These are phyloP conservation scores for Aechmea fasciata DNA, from an alignment of 176 grass and related monocot species.

Conservation along the genomic window DNA sequence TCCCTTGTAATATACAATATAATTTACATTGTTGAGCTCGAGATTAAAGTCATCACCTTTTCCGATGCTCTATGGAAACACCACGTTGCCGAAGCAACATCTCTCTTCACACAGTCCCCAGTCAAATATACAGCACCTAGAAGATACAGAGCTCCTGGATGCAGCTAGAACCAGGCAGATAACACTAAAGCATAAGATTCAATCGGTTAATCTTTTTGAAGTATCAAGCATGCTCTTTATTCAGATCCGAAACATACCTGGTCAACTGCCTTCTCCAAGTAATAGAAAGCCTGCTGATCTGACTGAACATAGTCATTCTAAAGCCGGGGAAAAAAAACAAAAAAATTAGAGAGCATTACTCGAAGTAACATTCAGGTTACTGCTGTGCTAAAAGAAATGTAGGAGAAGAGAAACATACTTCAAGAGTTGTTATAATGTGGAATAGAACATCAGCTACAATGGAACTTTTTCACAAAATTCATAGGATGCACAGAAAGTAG, in stretches of 20 bases:
- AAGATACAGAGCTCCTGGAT: constrained; percentile 89
- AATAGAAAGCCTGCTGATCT: constrained; percentile 91
- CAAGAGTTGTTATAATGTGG: no score
- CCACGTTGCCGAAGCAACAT: constrained; percentile 85
- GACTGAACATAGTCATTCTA: constrained; percentile 79
- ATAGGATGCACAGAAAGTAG: not conserved
- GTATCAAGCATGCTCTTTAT: not conserved
- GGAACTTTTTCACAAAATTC: no score
- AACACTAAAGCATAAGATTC: constrained; percentile 9
- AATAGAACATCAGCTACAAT: no score
- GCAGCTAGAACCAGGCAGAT: constrained; percentile 40
- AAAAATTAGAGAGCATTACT: constrained; percentile 4
- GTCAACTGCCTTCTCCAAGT: constrained; percentile 89
- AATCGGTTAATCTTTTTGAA: not conserved
- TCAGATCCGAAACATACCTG: constrained; percentile 38
- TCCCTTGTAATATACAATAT: no score
- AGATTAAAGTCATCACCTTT: constrained; percentile 36
- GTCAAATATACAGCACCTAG: constrained; percentile 87
- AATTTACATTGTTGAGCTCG: not conserved
- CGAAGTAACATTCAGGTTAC: constrained; percentile 9
- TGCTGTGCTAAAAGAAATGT: constrained; percentile 1
- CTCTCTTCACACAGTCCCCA: constrained; percentile 85
- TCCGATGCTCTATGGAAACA: constrained; percentile 92
- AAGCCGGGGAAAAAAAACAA: constrained; percentile 5
- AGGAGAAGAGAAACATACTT: not conserved